Conservation (phyloP, 805 yeast species). For the Metschnikowia similis region DNA sequence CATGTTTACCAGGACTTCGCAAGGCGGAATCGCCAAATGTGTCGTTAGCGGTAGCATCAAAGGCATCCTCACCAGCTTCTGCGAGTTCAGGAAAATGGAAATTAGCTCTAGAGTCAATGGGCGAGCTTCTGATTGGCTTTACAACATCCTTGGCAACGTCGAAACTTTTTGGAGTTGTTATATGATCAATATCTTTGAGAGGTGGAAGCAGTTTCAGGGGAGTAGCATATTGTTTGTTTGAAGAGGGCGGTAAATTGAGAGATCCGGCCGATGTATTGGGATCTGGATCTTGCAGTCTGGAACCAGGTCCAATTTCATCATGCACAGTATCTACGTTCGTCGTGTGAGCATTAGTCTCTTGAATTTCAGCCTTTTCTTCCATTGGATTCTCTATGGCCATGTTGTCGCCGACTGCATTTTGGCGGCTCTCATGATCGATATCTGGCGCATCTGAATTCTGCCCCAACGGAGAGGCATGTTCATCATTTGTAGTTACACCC, state of each 20-base stretch:
- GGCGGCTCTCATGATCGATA: not conserved
- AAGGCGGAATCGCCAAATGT: conserved; percentile 12
- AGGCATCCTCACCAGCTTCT: conserved; percentile 15
- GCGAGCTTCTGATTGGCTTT: conserved; percentile 19
- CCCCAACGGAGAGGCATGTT: conserved; percentile 6
- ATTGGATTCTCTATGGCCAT: not conserved
- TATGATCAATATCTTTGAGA: conserved; percentile 38
- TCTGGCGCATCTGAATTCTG: conserved; percentile 10
- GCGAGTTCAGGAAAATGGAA: conserved; percentile 10
- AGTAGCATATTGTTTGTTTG: conserved; percentile 26
- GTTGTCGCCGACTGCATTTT: not conserved
- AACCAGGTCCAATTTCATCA: conserved; percentile 5
- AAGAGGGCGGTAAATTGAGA: conserved; percentile 6
- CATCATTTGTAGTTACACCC: not conserved
- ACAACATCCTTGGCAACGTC: conserved; percentile 34
- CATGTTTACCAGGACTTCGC: conserved; percentile 1
- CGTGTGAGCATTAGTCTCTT: not conserved
- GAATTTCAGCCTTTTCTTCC: not conserved
- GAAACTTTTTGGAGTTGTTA: conserved; percentile 39
- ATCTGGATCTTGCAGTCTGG: conserved; percentile 5
- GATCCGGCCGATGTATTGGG: conserved; percentile 13
- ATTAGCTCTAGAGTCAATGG: conserved; percentile 15
- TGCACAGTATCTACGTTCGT: not conserved
- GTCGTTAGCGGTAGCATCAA: conserved; percentile 15
- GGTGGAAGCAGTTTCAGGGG: conserved; percentile 41